A percentile compares a stretch with the other conserved stretches of the same genome.
Evolutionary conservation across 2,329 filamentous ascomycete genomes (phyloP).

Genomic region (Byssochlamys sp.): DNA sequence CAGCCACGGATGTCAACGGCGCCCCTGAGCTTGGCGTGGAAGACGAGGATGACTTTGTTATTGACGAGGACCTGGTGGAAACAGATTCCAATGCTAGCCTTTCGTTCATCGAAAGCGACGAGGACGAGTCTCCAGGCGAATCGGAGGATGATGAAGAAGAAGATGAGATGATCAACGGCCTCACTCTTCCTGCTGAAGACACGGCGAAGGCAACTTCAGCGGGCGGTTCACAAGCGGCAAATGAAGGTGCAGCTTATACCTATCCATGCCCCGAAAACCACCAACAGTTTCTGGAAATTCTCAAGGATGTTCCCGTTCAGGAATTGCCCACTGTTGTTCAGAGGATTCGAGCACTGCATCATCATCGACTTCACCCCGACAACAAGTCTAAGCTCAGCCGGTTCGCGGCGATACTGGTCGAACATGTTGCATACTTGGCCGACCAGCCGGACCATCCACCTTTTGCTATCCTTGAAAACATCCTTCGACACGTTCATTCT

Average conservation of each 20-base stretch:
- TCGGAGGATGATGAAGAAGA: conserved; percentile 48
- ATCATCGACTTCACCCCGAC: conserved; percentile 70
- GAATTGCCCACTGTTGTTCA: conserved; percentile 73
- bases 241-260: conserved; percentile 61
- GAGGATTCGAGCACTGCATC: conserved; percentile 81
- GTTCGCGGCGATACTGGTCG: conserved; percentile 40
- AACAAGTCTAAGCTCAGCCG: conserved; percentile 73
- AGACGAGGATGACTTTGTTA: conserved; percentile 86
- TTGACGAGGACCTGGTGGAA: conserved; percentile 80
- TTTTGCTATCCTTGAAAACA: conserved; percentile 62
- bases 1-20: conserved; percentile 23
- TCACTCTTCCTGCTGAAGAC: conserved; percentile 38
- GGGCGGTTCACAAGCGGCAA: conserved; percentile 36
- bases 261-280: conserved; percentile 76
- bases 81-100: conserved; percentile 55
- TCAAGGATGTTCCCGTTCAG: conserved; percentile 51
- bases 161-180: conserved; percentile 63
- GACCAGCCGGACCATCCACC: conserved; percentile 43
- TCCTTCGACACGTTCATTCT: conserved; percentile 86
- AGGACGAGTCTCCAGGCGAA: conserved; percentile 49
- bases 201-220: conserved; percentile 12
- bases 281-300: conserved; percentile 59
- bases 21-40: conserved; percentile 58
- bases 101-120: conserved; percentile 31
- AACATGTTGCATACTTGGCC: conserved; percentile 51